Conservation (phyloP, 192 early-diverging fungal species). For the Pilobolus umbonatus region DNA sequence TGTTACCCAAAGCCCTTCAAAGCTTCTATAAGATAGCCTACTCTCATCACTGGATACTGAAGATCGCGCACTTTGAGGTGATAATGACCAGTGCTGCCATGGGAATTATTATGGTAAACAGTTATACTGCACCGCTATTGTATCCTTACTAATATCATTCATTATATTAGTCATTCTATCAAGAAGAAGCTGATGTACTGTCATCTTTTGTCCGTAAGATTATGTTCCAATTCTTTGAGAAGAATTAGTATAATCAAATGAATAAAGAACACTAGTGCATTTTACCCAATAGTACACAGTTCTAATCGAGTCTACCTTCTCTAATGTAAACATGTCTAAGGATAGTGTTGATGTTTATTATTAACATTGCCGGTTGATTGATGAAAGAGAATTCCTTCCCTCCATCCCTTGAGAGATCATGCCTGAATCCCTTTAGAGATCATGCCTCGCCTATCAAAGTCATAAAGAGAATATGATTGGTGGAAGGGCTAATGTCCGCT, state of each 20-base stretch:
- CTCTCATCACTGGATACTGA: constrained; percentile 50
- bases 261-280: neutral
- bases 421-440: neutral
- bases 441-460: too few relatives aligned
- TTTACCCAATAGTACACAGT: too few relatives aligned
- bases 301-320: too few relatives aligned
- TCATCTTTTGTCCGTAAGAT: constrained; percentile 46
- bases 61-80: constrained; percentile 60
- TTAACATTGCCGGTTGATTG: too few relatives aligned
- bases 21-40: constrained; percentile 64
- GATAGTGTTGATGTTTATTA: too few relatives aligned
- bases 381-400: too few relatives aligned
- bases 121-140: neutral
- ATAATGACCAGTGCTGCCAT: constrained; percentile 56
- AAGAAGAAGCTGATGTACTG: constrained; percentile 53
- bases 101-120: constrained; percentile 66
- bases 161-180: constrained; percentile 48
- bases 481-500: neutral
- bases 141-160: constrained; percentile 1
- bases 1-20: constrained; percentile 67
- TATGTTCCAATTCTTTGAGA: constrained; percentile 39
- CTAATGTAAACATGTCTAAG: too few relatives aligned
- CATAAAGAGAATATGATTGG: too few relatives aligned
- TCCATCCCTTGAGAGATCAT: neutral
- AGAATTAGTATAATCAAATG: constrained; percentile 25